phyloP scores from a whole-genome alignment of 2,329 filamentous ascomycete species.

The Aureobasidium sp. region DNA sequence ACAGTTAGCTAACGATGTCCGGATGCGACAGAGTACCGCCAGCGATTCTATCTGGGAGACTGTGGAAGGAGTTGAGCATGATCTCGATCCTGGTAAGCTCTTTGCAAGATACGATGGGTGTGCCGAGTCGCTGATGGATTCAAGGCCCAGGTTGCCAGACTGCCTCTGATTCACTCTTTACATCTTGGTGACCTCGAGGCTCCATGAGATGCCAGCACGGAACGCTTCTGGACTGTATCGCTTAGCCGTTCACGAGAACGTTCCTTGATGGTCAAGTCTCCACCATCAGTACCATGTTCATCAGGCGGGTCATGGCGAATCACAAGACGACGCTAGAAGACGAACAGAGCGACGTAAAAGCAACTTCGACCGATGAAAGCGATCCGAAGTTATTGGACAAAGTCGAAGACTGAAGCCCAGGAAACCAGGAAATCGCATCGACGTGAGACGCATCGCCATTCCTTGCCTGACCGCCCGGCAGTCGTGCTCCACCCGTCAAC shows the following conservation, averaged over 20 bases:
- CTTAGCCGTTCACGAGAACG: neutral
- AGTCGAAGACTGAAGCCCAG: no score
- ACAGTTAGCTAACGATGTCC: neutral
- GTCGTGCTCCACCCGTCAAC: neutral
- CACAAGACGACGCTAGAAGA: neutral
- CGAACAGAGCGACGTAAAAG: neutral
- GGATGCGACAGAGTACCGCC: neutral
- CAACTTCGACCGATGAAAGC: neutral
- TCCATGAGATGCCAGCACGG: no score
- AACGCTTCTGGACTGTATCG: neutral
- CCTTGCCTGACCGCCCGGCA: slow-evolving; percentile 6
- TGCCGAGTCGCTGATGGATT: neutral
- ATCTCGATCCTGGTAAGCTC: neutral
- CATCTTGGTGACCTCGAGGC: no score
- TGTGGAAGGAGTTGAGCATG: neutral
- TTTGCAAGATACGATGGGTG: neutral
- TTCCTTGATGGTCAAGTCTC: neutral
- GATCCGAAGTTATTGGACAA: neutral
- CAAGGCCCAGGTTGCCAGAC: no score
- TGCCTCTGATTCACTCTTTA: no score
- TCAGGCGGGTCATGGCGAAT: neutral
- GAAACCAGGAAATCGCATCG: neutral
- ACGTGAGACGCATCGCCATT: neutral
- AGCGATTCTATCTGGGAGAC: no score
- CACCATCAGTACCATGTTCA: no score